Conservation (phyloP, 2,329 filamentous ascomycete genomes). For the Stagonosporopsis cucurbitacearum region DNA sequence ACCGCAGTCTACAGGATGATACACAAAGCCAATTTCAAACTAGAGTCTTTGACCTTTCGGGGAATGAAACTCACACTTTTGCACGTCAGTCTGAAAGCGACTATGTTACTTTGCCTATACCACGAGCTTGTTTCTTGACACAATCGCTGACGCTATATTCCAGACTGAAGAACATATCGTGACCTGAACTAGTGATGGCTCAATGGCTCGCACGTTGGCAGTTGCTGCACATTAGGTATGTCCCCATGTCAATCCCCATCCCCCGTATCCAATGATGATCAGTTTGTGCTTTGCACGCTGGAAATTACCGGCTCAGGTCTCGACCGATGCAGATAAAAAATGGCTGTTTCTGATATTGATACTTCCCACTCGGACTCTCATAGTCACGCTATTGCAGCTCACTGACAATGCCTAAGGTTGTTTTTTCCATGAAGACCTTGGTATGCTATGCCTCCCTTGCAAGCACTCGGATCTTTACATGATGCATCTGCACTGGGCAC, state of each 20-base stretch:
- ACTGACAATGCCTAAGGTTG: slow-evolving; percentile 22
- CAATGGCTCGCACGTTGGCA: too few species aligned
- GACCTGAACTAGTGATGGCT: not conserved
- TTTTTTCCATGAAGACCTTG: slow-evolving; percentile 11
- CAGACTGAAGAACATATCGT: not conserved
- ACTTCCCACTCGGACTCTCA: not conserved
- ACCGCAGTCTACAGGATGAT: slow-evolving; percentile 46
- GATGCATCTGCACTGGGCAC: slow-evolving; percentile 99
- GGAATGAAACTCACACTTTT: slow-evolving; percentile 52
- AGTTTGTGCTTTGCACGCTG: slow-evolving; percentile 51
- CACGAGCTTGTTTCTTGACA: not conserved
- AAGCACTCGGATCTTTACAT: slow-evolving; percentile 50
- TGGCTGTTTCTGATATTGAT: slow-evolving; percentile 52
- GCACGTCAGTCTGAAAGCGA: slow-evolving; percentile 54
- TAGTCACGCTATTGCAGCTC: not conserved
- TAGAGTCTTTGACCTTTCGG: slow-evolving; percentile 54
- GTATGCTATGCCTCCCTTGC: slow-evolving; percentile 29
- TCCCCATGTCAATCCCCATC: not conserved
- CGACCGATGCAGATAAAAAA: slow-evolving; percentile 49
- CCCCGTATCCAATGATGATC: slow-evolving; percentile 45
- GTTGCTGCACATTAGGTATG: not conserved
- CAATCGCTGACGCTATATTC: slow-evolving; percentile 26
- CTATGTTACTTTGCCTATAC: slow-evolving; percentile 7
- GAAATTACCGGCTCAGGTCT: slow-evolving; percentile 55
- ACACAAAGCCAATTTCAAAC: slow-evolving; percentile 52